phyloP scores from a whole-genome alignment of 78 protist genomes.

The Emiliania huxleyi region DNA sequence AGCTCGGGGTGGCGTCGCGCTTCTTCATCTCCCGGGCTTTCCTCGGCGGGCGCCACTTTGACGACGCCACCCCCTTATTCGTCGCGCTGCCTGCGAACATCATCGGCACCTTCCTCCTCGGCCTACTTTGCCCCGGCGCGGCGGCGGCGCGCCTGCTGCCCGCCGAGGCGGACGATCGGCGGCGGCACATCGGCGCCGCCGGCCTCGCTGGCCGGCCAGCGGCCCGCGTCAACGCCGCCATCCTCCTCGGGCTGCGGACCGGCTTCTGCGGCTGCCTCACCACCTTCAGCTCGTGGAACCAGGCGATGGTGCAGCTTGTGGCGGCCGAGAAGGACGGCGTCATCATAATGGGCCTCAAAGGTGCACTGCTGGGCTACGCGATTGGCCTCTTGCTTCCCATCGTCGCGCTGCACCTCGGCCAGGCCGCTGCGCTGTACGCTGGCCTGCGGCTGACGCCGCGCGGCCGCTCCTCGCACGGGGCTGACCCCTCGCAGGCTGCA shows the following conservation, averaged over 20 bases:
- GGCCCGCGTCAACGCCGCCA: not conserved
- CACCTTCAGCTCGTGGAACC: not conserved
- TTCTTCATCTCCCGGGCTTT: too few species aligned
- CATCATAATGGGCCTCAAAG: too few species aligned
- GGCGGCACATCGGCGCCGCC: not conserved
- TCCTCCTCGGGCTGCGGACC: not conserved
- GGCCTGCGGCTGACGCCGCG: too few species aligned
- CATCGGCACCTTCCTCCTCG: not conserved
- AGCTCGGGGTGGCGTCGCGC: too few species aligned
- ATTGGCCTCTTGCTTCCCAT: not conserved
- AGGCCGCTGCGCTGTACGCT: not conserved
- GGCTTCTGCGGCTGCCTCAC: conserved; percentile 6
- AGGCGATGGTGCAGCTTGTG: not conserved
- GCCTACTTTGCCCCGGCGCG: not conserved
- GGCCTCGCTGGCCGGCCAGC: not conserved
- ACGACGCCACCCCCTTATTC: too few species aligned
- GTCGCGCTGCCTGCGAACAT: not conserved
- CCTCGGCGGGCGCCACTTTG: too few species aligned
- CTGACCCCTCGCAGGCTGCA: too few species aligned
- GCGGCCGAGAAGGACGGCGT: not conserved
- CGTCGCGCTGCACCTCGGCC: not conserved
- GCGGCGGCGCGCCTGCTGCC: not conserved
- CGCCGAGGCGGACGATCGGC: not conserved
- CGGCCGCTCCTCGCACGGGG: not conserved
- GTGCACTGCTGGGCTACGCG: too few species aligned